These are phyloP conservation scores for Paramecium sexaurelia DNA, from an alignment of 73 alveolate species.

Conservation along the genomic window DNA sequence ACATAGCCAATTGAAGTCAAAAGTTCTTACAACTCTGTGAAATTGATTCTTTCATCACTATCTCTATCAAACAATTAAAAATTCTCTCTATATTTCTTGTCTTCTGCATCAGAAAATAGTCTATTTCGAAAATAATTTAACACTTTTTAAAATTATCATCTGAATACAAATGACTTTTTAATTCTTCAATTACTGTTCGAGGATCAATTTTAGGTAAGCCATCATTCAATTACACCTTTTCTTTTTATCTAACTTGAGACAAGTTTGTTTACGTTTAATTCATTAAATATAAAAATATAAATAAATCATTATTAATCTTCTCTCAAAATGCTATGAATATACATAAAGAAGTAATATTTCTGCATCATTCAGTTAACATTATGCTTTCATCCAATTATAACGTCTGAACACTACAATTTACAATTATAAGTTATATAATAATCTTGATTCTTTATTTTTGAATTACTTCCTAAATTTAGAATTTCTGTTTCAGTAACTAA, in stretches of 20 bases:
- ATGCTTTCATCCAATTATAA: too few relatives aligned
- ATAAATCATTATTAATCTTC: neutral
- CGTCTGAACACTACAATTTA: too few relatives aligned
- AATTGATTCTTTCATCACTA: constrained; percentile 23
- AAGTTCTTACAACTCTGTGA: neutral
- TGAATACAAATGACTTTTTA: neutral
- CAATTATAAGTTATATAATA: too few relatives aligned
- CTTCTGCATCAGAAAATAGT: constrained; percentile 45
- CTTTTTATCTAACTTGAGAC: neutral
- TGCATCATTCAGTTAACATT: too few relatives aligned
- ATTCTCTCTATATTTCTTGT: constrained; percentile 29
- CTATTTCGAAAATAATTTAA: neutral
- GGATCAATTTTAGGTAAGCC: constrained; percentile 32
- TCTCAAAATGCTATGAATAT: neutral
- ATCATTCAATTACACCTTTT: neutral
- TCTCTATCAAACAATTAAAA: constrained; percentile 53
- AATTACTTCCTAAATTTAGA: too few relatives aligned
- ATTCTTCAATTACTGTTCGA: constrained; percentile 8
- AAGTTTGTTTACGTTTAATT: neutral
- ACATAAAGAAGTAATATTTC: too few relatives aligned
- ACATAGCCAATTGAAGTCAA: constrained; percentile 19
- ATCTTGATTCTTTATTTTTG: too few relatives aligned
- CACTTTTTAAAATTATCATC: constrained; percentile 49
- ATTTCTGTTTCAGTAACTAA: too few relatives aligned
- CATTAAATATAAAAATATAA: neutral